Evolutionary conservation across 371 early-diverging fungal species (phyloP).

Genomic region (Zychaea mexicana): DNA sequence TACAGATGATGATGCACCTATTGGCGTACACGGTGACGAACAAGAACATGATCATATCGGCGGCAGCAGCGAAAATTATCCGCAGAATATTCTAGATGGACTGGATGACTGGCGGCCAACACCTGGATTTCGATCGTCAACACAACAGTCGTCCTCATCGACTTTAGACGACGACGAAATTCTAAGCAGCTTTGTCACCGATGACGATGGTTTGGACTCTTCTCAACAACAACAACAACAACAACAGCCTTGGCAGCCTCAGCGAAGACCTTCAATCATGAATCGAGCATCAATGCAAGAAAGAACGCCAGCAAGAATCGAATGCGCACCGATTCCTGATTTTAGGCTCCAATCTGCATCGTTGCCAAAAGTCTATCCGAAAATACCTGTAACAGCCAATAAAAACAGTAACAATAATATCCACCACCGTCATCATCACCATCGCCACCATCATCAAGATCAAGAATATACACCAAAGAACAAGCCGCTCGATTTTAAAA

Average conservation of each 20-base stretch:
- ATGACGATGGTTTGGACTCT: neutral
- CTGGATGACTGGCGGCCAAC: conserved; percentile 7
- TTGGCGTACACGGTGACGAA: neutral
- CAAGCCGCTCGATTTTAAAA: neutral
- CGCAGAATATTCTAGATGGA: conserved; percentile 5
- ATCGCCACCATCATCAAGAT: neutral
- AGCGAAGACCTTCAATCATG: neutral
- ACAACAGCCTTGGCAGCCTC: too few relatives aligned
- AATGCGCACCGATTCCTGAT: neutral
- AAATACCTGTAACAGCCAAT: neutral
- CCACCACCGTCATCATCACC: neutral
- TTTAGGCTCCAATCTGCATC: neutral
- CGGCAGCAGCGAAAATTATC: neutral
- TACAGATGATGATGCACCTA: neutral
- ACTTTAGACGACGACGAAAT: neutral
- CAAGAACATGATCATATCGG: neutral
- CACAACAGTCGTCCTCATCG: neutral
- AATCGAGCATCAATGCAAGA: neutral
- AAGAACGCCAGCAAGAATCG: neutral
- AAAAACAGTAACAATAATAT: neutral
- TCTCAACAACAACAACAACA: neutral
- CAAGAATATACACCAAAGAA: neutral
- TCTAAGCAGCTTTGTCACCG: neutral
- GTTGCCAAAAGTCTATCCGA: conserved; percentile 1
- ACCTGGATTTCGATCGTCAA: neutral